Evolutionary conservation across 2,329 filamentous ascomycete genomes (phyloP), one percentile per base, ranked within the genome.

Genomic region (Blastomyces parvus): DNA sequence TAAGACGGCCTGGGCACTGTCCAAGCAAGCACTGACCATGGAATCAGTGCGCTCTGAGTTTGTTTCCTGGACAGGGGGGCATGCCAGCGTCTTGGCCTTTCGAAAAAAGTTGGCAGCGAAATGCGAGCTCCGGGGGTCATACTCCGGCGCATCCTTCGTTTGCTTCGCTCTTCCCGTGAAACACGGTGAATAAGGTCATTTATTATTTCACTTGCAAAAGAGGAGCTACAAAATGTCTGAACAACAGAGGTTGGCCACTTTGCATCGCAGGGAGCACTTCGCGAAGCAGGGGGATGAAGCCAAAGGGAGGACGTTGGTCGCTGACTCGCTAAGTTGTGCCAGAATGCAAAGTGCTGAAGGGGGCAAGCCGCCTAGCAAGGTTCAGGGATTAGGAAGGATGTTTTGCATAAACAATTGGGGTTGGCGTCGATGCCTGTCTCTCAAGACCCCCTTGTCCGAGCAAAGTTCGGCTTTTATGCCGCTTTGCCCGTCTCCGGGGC

Each of bases 21-120:
- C 42, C 57, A 48, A 13, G 42, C 3, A 59, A 59, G 58, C 58
- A 46, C 42, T 48, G 58, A 59, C 58, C 42, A 59, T 48, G 58
- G 58, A 36, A 52, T 30, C 25, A 17, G 22, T 14, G 13, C 25
- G 27, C 25, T 17, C 55, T 40, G 33, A 7, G 14, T 27, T 44
- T 19, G n/a, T 40, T 48, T 13, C 13, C 19, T 22, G 58, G 42
- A 36, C 57, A 59, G 36, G 57, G 40, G 33, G 33, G 8, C 36
- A 8, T 38, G 36, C 36, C 36, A 13, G 36, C 9, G 33, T 42
- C 40, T 59, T 48, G 40, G 57, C 40, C 48, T 59, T 38, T 38
- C 36, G 9, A 25, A 59, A 42, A 40, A 59, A 30, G 57, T 48
- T 48, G 57, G 57, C 42, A 46, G 27, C 57, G 22, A 59, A 27